Conservation (phyloP, 371 early-diverging fungal species). For the Syncephalastrum racemosum region DNA sequence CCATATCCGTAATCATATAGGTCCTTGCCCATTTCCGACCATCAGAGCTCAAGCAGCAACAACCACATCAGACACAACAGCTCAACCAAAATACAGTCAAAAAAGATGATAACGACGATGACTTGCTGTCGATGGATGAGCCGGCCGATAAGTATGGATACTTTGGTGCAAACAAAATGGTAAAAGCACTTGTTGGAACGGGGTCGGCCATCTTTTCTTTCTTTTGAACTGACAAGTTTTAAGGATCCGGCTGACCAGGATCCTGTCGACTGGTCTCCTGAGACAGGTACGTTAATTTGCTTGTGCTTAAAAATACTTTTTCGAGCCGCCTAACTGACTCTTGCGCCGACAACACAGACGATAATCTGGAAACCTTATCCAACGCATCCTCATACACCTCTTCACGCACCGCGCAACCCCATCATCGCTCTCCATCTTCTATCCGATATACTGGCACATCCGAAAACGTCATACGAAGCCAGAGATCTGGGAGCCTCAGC, state of each 20-base stretch:
- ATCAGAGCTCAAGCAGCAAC: background rate
- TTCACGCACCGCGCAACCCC: too few species aligned
- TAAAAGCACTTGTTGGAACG: too few species aligned
- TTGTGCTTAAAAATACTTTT: background rate
- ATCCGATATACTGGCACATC: too few species aligned
- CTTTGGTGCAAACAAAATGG: background rate
- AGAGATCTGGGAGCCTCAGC: conserved; percentile 38
- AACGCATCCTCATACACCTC: too few species aligned
- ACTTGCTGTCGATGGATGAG: background rate
- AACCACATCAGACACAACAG: background rate
- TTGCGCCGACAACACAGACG: too few species aligned
- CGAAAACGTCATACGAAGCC: too few species aligned
- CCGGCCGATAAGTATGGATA: background rate
- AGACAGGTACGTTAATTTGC: conserved; percentile 6
- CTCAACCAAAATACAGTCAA: conserved; percentile 10
- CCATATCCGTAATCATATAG: background rate
- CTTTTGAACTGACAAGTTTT: background rate
- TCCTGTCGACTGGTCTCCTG: conserved; percentile 1
- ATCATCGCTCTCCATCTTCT: too few species aligned
- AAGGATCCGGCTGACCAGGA: background rate
- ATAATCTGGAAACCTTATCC: too few species aligned
- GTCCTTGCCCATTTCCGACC: conserved; percentile 6
- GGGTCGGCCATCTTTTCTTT: too few species aligned
- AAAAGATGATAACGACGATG: background rate
- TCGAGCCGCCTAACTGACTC: too few species aligned